Evolutionary conservation across 2,329 filamentous ascomycete species (phyloP), one percentile per base, ranked within the genome.

Genomic region (Paraconiothyrium sp.): DNA sequence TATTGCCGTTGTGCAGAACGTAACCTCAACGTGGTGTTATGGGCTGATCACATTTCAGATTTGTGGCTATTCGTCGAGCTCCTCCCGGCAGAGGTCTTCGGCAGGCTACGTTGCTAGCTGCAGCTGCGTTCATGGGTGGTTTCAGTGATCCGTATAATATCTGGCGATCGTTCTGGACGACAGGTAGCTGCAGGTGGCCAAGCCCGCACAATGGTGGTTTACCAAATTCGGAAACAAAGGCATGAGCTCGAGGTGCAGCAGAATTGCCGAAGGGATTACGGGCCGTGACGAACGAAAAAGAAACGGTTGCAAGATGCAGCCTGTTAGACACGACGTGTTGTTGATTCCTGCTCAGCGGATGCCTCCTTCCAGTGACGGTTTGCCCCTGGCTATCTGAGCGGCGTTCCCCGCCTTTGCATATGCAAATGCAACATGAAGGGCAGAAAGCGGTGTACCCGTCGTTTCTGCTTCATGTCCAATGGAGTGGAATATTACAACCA

Each of bases 401-500:
- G 32, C 39, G 47, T 46, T 35, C 37, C 52, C 49, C 16, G 35
- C 39, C 14, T 52, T 16, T 35, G 22, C 43, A 52, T n/a, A 44
- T 32, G 24, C 47, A 52, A 22, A 30, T 52, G 41, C 43, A 46
- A 30, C 7, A 24, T 24, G 43, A 10, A 46, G 20, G 1, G 13
- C 7, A 46, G 34, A 30, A 30, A n/a, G 55, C 35, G 47, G 46
- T 58, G 57, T n/a, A n/a, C 32, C 22, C 20, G 20, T 22, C 43
- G 34, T 46, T 50, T 41, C 16, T 30, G 43, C 14, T 41, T 44
- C 32, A 54, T 35, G 49, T 61, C 62, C 62, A 64, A 64, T 64
- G 44, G 57, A 49, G 30, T 50, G 30, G 30, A 32, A 16, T n/a
- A n/a, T 3, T 35, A 35, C 47, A 41, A 46, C 30, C 59, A 64